Conservation (phyloP, 2,329 filamentous ascomycete species). For the Neurospora sp. region DNA sequence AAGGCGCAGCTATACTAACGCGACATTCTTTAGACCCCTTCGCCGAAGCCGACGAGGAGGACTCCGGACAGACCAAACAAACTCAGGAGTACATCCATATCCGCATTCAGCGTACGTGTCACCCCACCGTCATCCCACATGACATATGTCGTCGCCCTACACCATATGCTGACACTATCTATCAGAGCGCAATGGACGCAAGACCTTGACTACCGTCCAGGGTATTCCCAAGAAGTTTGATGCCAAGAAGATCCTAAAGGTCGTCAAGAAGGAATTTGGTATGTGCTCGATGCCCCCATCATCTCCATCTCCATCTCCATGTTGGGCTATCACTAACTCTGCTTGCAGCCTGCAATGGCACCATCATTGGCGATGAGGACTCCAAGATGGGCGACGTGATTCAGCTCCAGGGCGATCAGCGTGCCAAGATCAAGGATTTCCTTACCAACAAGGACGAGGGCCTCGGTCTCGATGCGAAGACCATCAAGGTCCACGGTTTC, state of each 20-base stretch:
- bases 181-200: slow-evolving; percentile 98
- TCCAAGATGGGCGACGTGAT: slow-evolving; percentile 92
- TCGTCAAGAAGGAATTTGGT: slow-evolving; percentile 99
- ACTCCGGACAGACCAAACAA: slow-evolving; percentile 90
- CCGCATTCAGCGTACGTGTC: slow-evolving; percentile 87
- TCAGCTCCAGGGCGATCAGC: slow-evolving; percentile 98
- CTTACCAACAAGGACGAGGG: slow-evolving; percentile 92
- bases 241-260: slow-evolving; percentile 99
- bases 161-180: slow-evolving; percentile 28
- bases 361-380: slow-evolving; percentile 72
- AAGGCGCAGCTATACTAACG: slow-evolving; percentile 12
- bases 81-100: slow-evolving; percentile 99
- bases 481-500: slow-evolving; percentile 77
- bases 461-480: slow-evolving; percentile 88
- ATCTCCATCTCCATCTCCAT: background rate
- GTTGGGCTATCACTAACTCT: slow-evolving; percentile 4
- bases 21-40: slow-evolving; percentile 81
- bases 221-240: slow-evolving; percentile 98
- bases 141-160: background rate
- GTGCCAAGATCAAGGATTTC: slow-evolving; percentile 97
- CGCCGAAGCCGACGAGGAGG: slow-evolving; percentile 99
- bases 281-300: slow-evolving; percentile 24
- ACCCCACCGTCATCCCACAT: background rate
- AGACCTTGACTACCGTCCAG: slow-evolving; percentile 99
- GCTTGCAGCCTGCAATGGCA: slow-evolving; percentile 93